Conservation (phyloP, 768 basidiomycete species). For the Epithele typhae region DNA sequence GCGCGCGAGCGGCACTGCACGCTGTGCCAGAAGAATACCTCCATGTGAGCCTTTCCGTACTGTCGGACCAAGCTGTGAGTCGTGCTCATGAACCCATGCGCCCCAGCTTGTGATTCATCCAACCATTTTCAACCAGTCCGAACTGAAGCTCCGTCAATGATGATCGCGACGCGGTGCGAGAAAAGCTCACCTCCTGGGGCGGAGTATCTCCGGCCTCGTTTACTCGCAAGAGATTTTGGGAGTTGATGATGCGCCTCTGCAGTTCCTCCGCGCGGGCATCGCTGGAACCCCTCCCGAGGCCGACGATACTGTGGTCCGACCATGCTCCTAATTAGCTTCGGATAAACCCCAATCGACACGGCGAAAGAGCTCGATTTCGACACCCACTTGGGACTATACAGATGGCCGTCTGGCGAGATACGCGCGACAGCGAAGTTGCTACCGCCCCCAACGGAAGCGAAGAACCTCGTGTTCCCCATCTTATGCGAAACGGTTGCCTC, state of each 20-base stretch:
- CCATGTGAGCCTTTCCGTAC: slow-evolving; percentile 55
- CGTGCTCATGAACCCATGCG: neutral
- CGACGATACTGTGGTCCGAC: slow-evolving; percentile 47
- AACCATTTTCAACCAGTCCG: slow-evolving; percentile 51
- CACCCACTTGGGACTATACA: slow-evolving; percentile 41
- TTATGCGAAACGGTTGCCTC: slow-evolving; percentile 40
- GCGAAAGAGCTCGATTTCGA: slow-evolving; percentile 30
- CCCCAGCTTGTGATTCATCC: slow-evolving; percentile 33
- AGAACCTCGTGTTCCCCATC: slow-evolving; percentile 36
- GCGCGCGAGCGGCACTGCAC: slow-evolving; percentile 51
- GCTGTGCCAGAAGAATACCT: slow-evolving; percentile 59
- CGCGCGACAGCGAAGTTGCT: slow-evolving; percentile 36
- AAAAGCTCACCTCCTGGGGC: slow-evolving; percentile 52
- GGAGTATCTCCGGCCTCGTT: slow-evolving; percentile 55
- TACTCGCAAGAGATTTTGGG: slow-evolving; percentile 52
- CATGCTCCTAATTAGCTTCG: slow-evolving; percentile 37
- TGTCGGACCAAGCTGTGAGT: neutral
- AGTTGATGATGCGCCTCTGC: slow-evolving; percentile 52
- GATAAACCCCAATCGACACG: slow-evolving; percentile 23
- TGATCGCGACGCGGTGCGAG: neutral
- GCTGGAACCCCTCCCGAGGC: slow-evolving; percentile 44
- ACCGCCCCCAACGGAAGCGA: slow-evolving; percentile 38
- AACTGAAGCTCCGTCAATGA: slow-evolving; percentile 31
- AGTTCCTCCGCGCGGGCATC: slow-evolving; percentile 49
- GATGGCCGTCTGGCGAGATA: slow-evolving; percentile 40